Evolutionary conservation across 108 stramenopile species (phyloP).

Genomic region (Pseudonitzschia pungens): DNA sequence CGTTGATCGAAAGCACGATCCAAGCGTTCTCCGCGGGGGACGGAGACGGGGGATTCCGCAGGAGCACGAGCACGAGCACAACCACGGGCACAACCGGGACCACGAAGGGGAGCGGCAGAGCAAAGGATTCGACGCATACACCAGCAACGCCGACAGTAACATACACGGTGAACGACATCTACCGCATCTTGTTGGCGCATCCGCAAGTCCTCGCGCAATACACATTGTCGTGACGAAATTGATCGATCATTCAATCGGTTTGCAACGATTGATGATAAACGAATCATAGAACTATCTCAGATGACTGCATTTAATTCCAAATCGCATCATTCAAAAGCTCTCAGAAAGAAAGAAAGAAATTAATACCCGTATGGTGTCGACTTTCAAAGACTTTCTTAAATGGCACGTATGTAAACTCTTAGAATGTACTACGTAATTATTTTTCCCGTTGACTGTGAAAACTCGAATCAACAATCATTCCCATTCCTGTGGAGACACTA

Average conservation of each 20-base stretch:
- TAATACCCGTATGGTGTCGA: too few relatives aligned
- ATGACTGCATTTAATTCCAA: too few relatives aligned
- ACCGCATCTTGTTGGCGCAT: slow-evolving; percentile 23
- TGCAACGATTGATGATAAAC: background rate
- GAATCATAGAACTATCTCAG: too few relatives aligned
- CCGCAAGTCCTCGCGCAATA: slow-evolving; percentile 23
- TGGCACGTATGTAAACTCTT: too few relatives aligned
- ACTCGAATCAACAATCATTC: too few relatives aligned
- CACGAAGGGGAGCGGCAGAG: background rate
- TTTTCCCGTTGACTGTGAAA: too few relatives aligned
- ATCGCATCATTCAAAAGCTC: too few relatives aligned
- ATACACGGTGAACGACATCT: slow-evolving; percentile 22
- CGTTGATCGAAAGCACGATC: background rate
- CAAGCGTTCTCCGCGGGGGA: background rate
- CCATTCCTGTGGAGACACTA: too few relatives aligned
- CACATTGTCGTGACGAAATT: background rate
- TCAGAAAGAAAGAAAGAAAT: too few relatives aligned
- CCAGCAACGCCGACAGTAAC: background rate
- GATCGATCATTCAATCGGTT: too few relatives aligned
- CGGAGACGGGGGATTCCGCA: background rate
- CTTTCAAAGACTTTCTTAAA: too few relatives aligned
- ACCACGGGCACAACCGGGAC: background rate
- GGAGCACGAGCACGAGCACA: background rate
- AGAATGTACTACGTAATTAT: too few relatives aligned
- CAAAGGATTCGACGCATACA: background rate